Evolutionary conservation across 2,329 filamentous ascomycete genomes (phyloP).

Genomic region (Pyricularia pennisetigena): DNA sequence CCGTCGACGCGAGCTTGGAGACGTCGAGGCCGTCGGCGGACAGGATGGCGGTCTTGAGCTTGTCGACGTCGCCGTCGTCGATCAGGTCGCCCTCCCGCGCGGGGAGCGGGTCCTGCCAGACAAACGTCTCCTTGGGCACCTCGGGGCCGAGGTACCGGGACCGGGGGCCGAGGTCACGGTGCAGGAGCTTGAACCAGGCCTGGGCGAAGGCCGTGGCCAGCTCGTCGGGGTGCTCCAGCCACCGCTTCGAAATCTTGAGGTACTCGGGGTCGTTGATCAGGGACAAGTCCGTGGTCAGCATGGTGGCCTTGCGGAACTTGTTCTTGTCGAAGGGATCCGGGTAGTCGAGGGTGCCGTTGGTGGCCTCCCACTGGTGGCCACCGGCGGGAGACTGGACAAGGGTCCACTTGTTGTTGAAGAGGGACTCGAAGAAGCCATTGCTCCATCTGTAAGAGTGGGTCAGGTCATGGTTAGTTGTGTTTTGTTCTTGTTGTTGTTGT

Average conservation of each 20-base stretch:
- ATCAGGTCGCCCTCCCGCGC: constrained; percentile 42
- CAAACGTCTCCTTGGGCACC: constrained; percentile 51
- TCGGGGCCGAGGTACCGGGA: constrained; percentile 62
- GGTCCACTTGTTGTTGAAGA: constrained; percentile 68
- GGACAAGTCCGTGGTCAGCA: constrained; percentile 64
- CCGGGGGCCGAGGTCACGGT: constrained; percentile 64
- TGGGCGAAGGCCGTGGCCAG: constrained; percentile 56
- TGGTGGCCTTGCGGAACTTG: constrained; percentile 59
- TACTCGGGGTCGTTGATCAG: constrained; percentile 58
- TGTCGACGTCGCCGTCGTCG: constrained; percentile 44
- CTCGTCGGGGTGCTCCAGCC: constrained; percentile 55
- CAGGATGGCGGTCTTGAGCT: constrained; percentile 57
- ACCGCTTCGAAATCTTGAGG: constrained; percentile 60
- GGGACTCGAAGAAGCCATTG: constrained; percentile 62
- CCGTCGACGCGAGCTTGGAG: constrained; percentile 51
- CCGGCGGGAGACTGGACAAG: constrained; percentile 60
- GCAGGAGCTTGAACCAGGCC: constrained; percentile 67
- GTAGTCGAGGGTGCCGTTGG: constrained; percentile 53
- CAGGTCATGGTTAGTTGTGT: background rate
- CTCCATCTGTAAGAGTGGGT: constrained; percentile 46
- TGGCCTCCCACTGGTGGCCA: constrained; percentile 62
- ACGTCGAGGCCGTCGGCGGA: constrained; percentile 40
- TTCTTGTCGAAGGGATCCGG: constrained; percentile 56
- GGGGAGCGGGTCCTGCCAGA: constrained; percentile 65
- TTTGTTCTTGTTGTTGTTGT: background rate